Conservation (phyloP, 495 filamentous ascomycete species). For the Trichoderma gamsii region DNA sequence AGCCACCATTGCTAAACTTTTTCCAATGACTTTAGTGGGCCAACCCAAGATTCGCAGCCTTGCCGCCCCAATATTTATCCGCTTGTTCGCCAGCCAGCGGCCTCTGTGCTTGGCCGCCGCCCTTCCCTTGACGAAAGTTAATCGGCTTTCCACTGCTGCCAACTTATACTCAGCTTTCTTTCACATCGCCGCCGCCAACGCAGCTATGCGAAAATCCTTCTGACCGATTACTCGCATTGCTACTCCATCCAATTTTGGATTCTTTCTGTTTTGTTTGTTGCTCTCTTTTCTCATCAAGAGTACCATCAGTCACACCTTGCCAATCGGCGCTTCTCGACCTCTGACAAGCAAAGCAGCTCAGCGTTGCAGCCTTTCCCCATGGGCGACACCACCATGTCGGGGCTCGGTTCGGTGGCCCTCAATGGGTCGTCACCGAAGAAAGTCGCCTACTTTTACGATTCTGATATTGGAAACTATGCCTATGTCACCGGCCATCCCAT, state of each 20-base stretch:
- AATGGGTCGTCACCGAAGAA: constrained; percentile 51
- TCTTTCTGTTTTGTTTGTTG: background rate
- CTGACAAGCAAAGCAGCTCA: background rate
- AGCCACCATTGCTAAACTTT: background rate
- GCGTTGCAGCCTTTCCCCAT: background rate
- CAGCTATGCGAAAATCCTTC: background rate
- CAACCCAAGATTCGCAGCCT: background rate
- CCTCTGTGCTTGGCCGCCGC: background rate
- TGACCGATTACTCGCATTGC: constrained; percentile 1
- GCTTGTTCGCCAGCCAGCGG: background rate
- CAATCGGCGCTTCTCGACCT: background rate
- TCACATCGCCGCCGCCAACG: background rate
- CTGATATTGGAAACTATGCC: constrained; percentile 92
- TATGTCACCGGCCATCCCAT: constrained; percentile 98
- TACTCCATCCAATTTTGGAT: background rate
- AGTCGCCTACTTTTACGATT: constrained; percentile 96
- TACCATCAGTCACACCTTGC: background rate
- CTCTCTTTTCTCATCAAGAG: background rate
- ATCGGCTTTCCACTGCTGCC: background rate
- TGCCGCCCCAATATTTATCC: constrained; percentile 10
- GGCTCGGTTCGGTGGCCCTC: constrained; percentile 25
- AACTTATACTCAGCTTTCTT: background rate
- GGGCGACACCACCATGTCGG: constrained; percentile 14
- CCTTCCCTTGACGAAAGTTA: background rate
- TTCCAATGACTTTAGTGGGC: background rate